These are phyloP conservation scores for Diaporthe amygdali DNA, from an alignment of 2,329 filamentous ascomycete species.

Conservation along the genomic window DNA sequence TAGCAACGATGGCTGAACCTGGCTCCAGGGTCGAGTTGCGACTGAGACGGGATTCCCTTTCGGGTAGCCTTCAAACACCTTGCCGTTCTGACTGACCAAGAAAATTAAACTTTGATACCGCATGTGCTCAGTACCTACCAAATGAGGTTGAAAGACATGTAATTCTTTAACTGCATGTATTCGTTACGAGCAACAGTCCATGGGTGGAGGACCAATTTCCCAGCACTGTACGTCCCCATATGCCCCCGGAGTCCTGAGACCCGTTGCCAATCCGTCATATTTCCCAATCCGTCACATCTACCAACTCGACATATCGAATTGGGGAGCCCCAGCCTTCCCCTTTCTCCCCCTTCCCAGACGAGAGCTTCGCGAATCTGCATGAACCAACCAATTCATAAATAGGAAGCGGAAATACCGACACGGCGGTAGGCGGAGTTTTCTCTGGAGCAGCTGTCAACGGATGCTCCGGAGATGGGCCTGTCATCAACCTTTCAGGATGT, in stretches of 20 bases:
- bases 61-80: neutral
- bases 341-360: neutral
- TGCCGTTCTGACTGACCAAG: neutral
- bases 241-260: neutral
- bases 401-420: conserved; percentile 13
- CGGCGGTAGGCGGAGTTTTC: neutral
- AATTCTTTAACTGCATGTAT: neutral
- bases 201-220: neutral
- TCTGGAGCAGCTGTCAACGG: neutral
- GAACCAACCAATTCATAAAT: neutral
- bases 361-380: neutral
- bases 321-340: neutral
- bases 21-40: neutral
- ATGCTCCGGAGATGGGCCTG: neutral
- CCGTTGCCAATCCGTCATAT: neutral
- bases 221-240: neutral
- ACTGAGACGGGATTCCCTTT: neutral
- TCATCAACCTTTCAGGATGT: neutral
- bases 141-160: neutral
- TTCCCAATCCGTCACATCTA: neutral
- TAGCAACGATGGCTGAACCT: neutral
- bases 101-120: neutral
- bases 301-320: neutral
- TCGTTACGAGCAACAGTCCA: neutral
- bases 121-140: neutral